These are phyloP conservation scores for Pyrenopolyporus hunteri DNA, from an alignment of 495 filamentous ascomycete species.

Conservation along the genomic window DNA sequence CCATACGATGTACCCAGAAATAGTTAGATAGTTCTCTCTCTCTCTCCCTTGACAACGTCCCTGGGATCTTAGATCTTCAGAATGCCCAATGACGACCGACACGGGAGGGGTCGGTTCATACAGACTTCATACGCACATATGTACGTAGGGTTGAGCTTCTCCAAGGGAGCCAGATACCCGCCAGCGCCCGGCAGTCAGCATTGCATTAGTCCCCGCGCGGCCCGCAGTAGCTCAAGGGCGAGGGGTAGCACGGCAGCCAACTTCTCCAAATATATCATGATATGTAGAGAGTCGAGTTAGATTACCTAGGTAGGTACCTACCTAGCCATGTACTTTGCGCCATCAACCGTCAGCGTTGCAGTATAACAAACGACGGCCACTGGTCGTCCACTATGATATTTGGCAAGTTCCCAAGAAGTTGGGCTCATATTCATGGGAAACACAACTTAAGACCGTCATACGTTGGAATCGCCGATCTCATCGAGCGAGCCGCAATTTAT, in stretches of 20 bases:
- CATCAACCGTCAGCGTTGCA: no score
- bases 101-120: no score
- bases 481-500: no score
- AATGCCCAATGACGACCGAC: background rate
- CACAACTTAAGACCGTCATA: no score
- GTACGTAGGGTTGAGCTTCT: background rate
- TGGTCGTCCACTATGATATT: no score
- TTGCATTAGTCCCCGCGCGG: slow-evolving; percentile 2
- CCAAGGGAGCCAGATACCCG: background rate
- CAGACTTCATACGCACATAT: background rate
- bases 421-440: no score
- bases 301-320: no score
- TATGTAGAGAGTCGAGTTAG: no score
- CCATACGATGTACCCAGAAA: background rate
- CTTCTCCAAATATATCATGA: background rate
- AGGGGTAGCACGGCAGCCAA: background rate
- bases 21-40: background rate
- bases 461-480: no score
- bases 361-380: no score
- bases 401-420: no score
- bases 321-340: background rate
- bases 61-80: background rate
- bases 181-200: background rate
- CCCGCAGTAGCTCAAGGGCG: background rate
- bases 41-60: background rate